Base-by-base conservation (phyloP, 2,329 filamentous ascomycete species). In the Fusarium multiceps region DNA sequence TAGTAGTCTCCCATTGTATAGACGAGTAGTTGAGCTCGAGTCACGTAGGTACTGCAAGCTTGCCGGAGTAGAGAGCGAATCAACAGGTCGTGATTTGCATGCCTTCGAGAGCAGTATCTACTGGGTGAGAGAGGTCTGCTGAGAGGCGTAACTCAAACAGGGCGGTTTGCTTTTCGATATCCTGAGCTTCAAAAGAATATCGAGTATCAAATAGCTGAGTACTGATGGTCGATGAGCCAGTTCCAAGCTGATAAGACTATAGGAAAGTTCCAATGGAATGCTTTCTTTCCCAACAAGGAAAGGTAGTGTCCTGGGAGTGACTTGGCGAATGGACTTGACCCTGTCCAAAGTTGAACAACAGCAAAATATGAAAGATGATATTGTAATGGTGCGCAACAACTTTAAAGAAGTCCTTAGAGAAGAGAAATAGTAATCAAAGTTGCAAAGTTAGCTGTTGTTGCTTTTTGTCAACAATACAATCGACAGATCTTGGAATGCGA, bases 1-100 rank as follows among this genome's bases (percentile, higher is more conserved):
- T 88, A 88, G 74, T 86, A 87, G 68, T 87, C 85, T 74, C 83
- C 83, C 87, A 89, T 89, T 60, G 68, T 54, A 28, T 57, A 37
- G 30, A 59, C 50, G 59, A 59, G 51, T 34, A 59, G 28, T 45
- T 43, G 46, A 42, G 45, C 30, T 63, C 43, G 54, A 37, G 37
- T 63, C 45, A 50, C 32, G 59, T 20, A 32, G 20, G 42, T 55
- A 41, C 62, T 63, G 64, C 62, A 66, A 50, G 62, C 45, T 61
- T 48, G 58, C 43, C 37, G 46, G 28, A 56, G 45, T 53, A 51
- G 30, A 58, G 46, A 47, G 56, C 13, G 40, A 34, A 27, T 53
- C 50, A 63, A 59, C 42, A 55, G 37, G 20, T 47, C 61, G 62
- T 53, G 48, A 56, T 68, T 74, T 58, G 73, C 73, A 75, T 75